Base-by-base conservation (phyloP, 2,329 filamentous ascomycete genomes). In the Westerdykella ornata region DNA sequence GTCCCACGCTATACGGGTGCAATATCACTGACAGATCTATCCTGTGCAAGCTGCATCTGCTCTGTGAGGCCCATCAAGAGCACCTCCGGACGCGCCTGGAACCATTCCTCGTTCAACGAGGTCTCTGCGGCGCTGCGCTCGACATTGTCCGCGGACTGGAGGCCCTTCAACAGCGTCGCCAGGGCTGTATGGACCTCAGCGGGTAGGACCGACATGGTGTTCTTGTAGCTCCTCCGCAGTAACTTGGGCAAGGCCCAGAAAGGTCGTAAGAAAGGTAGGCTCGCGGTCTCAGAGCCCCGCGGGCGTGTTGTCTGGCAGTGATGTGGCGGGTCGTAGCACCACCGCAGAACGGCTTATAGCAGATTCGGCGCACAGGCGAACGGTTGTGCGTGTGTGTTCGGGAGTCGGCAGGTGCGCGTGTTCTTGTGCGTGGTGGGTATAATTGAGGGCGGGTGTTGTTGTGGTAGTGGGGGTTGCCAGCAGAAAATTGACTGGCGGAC, bases 31-130 rank as follows among this genome's bases (percentile, higher is more conserved):
- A 92, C 87, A 45, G 78, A 74, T 53, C 80, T 73, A 60, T 90
- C 82, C 53, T 80, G 78, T n/a, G 85, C 81, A 51, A 77, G 81
- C 59, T 86, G 81, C 55, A 95, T 82, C 70, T 97, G 90, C 71
- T 97, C 92, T 31, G 85, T 89, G 56, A 98, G 73, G 51, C 89
- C 92, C 84, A 97, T 92, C 63, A 98, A 72, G 54, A 97, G 75
- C 55, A 94, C 77, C 59, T 96, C 89, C 28, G 92, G 89, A 46
- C 85, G 80, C 43, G 80, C 76, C 47, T 73, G 72, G 28, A 88
- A 85, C 92, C 92, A 98, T 74, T 88, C 89, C 68, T 80, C 86
- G 66, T 88, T 86, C 48, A 98, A 74, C 66, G 89, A 84, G 51
- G 94, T 87, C 69, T 98, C 92, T 39, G 90, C 90, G 66, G 87